phyloP scores from a whole-genome alignment of 2,329 filamentous ascomycete genomes.

The Fusarium hostae region DNA sequence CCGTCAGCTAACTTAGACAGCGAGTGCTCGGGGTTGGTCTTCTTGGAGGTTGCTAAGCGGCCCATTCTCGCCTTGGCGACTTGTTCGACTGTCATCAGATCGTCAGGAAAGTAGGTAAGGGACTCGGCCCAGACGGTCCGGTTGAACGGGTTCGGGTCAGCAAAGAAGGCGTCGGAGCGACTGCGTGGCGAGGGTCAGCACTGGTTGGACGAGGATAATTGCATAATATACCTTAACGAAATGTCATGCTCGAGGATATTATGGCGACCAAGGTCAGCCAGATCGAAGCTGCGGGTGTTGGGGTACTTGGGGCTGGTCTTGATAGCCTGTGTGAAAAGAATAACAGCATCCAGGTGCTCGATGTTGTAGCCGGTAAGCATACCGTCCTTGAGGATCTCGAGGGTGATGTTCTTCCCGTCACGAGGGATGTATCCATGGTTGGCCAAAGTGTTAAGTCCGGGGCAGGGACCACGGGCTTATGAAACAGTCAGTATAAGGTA shows the following conservation, averaged over 20 bases:
- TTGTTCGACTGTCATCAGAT: slow-evolving; percentile 4
- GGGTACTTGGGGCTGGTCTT: slow-evolving; percentile 9
- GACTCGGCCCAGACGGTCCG: slow-evolving; percentile 4
- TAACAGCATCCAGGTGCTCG: neutral
- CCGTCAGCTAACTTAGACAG: neutral
- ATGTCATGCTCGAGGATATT: slow-evolving; percentile 9
- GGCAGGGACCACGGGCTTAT: slow-evolving; percentile 12
- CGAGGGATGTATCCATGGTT: slow-evolving; percentile 14
- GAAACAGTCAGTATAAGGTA: neutral
- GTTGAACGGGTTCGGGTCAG: slow-evolving; percentile 2
- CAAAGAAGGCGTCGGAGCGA: slow-evolving; percentile 11
- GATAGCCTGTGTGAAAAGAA: slow-evolving; percentile 10
- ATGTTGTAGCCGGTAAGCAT: slow-evolving; percentile 14
- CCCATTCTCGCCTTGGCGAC: slow-evolving; percentile 12
- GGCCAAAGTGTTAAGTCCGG: slow-evolving; percentile 3
- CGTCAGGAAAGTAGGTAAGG: neutral
- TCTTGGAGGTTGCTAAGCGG: neutral
- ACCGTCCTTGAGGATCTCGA: neutral
- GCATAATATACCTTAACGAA: neutral
- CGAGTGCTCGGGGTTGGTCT: neutral
- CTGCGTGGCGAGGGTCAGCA: neutral
- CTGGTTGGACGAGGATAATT: fast-evolving
- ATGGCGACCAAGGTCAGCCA: neutral
- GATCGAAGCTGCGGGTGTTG: neutral
- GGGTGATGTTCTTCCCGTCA: slow-evolving; percentile 1